Conservation (phyloP, 75 land plant genomes). For the Selaginella moellendorffii region DNA sequence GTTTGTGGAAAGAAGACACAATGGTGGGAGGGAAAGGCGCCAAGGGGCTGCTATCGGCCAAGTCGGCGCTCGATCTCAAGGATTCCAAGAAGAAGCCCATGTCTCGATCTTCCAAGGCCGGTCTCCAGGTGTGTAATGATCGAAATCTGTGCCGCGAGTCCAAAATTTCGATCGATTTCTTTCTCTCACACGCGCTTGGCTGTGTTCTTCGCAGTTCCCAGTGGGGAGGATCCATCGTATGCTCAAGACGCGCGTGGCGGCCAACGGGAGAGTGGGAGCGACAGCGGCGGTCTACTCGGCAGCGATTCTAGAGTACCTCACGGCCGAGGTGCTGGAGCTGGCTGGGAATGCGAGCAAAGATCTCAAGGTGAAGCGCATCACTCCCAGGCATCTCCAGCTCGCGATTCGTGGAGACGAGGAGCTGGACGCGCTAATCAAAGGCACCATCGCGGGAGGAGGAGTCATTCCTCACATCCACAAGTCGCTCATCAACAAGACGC, state of each 20-base stretch:
- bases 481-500: constrained; percentile 47
- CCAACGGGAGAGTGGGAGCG: constrained; percentile 48
- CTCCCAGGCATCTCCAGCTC: constrained; percentile 53
- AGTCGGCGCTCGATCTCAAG: constrained; percentile 20
- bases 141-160: not conserved
- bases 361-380: constrained; percentile 50
- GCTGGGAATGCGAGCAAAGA: constrained; percentile 63
- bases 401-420: constrained; percentile 57
- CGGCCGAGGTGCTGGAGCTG: constrained; percentile 53
- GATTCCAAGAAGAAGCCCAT: constrained; percentile 16
- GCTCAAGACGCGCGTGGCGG: constrained; percentile 32
- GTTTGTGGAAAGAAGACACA: too few relatives aligned
- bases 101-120: not conserved
- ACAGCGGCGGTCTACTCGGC: constrained; percentile 67
- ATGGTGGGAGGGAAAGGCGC: constrained; percentile 39
- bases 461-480: constrained; percentile 69
- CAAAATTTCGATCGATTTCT: not conserved
- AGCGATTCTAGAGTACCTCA: constrained; percentile 53
- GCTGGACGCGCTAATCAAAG: constrained; percentile 43
- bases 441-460: constrained; percentile 57
- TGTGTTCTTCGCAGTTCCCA: constrained; percentile 34
- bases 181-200: not conserved
- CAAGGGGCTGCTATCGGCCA: constrained; percentile 46
- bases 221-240: constrained; percentile 50
- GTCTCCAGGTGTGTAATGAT: not conserved